Base-by-base conservation (phyloP, 192 early-diverging fungal genomes). In the Mortierella antarctica region DNA sequence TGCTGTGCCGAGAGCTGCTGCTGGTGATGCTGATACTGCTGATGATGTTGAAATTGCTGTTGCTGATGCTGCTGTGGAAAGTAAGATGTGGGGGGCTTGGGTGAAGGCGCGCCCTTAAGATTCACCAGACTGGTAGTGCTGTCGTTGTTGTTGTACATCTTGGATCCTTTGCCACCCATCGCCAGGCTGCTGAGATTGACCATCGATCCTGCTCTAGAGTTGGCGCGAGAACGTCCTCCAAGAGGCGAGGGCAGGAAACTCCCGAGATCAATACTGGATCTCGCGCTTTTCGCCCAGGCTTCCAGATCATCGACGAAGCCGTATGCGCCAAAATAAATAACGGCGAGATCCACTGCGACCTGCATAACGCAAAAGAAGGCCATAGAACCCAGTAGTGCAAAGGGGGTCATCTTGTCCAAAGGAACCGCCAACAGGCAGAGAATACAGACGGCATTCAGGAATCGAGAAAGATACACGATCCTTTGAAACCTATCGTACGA, bases 241-340 rank as follows among this genome's bases (percentile, higher is more conserved):
- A 76, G 55, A 5, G 74, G 74, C 11, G 74, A 70, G 2, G 67
- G 74, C 9, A 69, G 57, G 45, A 76, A 65, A 40, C 59, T 69
- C 1, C 74, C 74, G 18, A 76, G 21, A 45, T 76, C 74, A 31
- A 69, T 54, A 52, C 74, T 76, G 10, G 74, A 76, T 12, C 74
- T 18, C 15, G 74, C 66, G 44, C 74, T 76, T 49, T 46, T 76
- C 17, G 74, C 74, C 74, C 74, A 76, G 1, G 57, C 61, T 50
- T 76, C 74, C 46, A 76, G 20, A 40, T 76, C 74, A 2, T 76
- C 60, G 1, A 76, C 67, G 18, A 76, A 70, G 14, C 74, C 74
- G 47, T 76, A 76, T 1, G 74, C 74, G 17, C 74, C 74, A 20
- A 76, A 76, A 53, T 76, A 76, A 45, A 76, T 76, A 46, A 76